These are phyloP conservation scores for Orbilia oligospora DNA, from an alignment of 2,329 filamentous ascomycete genomes.

Conservation along the genomic window DNA sequence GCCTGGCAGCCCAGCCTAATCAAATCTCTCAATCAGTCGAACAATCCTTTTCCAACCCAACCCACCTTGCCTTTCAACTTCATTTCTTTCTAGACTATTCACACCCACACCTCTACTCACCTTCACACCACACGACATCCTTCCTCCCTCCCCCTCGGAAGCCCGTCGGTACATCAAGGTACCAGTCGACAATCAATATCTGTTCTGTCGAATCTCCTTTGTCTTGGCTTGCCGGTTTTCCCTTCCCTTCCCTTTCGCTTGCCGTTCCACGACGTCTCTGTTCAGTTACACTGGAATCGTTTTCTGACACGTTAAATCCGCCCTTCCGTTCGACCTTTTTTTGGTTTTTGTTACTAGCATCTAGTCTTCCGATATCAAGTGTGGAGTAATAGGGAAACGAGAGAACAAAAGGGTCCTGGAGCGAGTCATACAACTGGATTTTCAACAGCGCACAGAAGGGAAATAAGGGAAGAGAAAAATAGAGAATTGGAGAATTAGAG, in stretches of 20 bases:
- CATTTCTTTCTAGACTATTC: conserved; percentile 35
- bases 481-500: neutral
- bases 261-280: conserved; percentile 47
- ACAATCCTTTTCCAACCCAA: conserved; percentile 49
- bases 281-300: conserved; percentile 51
- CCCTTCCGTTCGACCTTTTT: conserved; percentile 34
- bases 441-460: conserved; percentile 11
- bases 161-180: conserved; percentile 22
- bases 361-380: conserved; percentile 41
- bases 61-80: conserved; percentile 40
- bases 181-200: conserved; percentile 38
- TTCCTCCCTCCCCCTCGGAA: conserved; percentile 15
- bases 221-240: conserved; percentile 28
- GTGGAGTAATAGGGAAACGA: conserved; percentile 3
- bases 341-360: conserved; percentile 3
- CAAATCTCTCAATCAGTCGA: conserved; percentile 45
- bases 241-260: conserved; percentile 30
- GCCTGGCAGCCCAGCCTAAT: conserved; percentile 45
- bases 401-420: conserved; percentile 14
- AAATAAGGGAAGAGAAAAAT: neutral
- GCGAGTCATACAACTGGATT: conserved; percentile 30
- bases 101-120: conserved; percentile 8
- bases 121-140: conserved; percentile 55
- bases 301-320: conserved; percentile 58
- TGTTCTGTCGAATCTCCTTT: conserved; percentile 17